Evolutionary conservation across 257 asterid species (phyloP).

Genomic region (Solanum gracilifrons): DNA sequence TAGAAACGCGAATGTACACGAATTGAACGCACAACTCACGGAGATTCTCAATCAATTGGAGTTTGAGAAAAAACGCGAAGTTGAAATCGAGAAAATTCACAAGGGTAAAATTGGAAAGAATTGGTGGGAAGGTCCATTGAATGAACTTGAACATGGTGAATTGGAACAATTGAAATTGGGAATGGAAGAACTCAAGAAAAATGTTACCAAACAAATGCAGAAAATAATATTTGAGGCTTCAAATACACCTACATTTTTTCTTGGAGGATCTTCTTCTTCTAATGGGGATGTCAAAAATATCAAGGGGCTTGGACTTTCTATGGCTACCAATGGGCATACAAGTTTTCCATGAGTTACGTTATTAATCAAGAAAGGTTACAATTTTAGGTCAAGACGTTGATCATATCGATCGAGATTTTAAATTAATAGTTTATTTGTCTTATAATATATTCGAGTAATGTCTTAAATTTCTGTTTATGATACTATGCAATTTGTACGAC

Average conservation of each 20-base stretch:
- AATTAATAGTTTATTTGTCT: background rate
- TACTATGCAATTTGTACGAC: background rate
- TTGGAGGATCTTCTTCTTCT: constrained; percentile 4
- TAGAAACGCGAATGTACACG: constrained; percentile 21
- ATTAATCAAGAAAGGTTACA: background rate
- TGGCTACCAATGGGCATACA: constrained; percentile 20
- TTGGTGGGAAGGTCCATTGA: constrained; percentile 39
- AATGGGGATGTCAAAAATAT: background rate
- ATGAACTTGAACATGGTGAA: constrained; percentile 11
- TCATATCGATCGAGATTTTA: background rate
- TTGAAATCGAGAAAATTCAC: constrained; percentile 13
- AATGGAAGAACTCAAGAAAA: constrained; percentile 31
- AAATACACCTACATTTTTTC: background rate
- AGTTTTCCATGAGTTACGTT: background rate
- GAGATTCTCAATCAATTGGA: constrained; percentile 18
- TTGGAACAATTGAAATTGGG: constrained; percentile 29
- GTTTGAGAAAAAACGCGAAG: constrained; percentile 14
- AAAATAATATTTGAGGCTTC: constrained; percentile 12
- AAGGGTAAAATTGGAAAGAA: constrained; percentile 8
- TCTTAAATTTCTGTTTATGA: background rate
- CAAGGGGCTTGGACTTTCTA: constrained; percentile 21
- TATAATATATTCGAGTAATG: background rate
- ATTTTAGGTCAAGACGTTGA: background rate
- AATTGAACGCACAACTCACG: constrained; percentile 25
- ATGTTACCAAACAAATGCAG: constrained; percentile 9